A percentile compares a stretch with the other conserved stretches of the same genome.
Evolutionary conservation across 352 stramenopile genomes (phyloP).

Genomic region (Globisporangium nagaii): DNA sequence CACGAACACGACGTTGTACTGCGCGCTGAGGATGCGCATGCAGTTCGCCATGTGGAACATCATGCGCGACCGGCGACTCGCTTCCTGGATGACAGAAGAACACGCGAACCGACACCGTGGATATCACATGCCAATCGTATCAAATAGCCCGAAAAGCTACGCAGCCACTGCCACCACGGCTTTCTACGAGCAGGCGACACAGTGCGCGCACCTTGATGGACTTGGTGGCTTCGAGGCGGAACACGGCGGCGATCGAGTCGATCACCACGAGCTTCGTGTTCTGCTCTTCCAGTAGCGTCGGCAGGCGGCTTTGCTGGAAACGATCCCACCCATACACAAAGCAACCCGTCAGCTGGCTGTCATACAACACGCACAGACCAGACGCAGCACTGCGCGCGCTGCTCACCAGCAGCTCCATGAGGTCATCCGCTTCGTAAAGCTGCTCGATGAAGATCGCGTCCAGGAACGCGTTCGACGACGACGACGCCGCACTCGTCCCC

Average conservation of each 20-base stretch:
- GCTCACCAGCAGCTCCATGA: constrained; percentile 62
- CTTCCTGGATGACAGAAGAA: constrained; percentile 27
- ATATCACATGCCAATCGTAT: too few species aligned
- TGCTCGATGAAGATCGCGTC: constrained; percentile 79
- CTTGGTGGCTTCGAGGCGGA: constrained; percentile 60
- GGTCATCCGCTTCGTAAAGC: constrained; percentile 60
- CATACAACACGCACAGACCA: not conserved
- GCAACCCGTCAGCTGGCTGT: not conserved
- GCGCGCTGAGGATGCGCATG: constrained; percentile 77
- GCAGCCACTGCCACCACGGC: too few species aligned
- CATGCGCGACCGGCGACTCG: constrained; percentile 54
- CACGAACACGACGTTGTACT: constrained; percentile 73
- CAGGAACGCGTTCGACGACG: constrained; percentile 34
- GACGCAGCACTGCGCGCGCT: not conserved
- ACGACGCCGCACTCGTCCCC: not conserved
- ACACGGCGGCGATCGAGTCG: constrained; percentile 75
- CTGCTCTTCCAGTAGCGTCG: constrained; percentile 55
- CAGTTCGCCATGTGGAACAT: constrained; percentile 85
- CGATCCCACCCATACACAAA: not conserved
- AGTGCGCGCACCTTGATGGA: constrained; percentile 46
- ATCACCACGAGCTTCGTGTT: constrained; percentile 79
- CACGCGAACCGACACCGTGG: not conserved
- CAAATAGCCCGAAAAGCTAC: too few species aligned
- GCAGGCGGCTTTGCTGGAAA: constrained; percentile 59
- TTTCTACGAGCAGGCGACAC: too few species aligned